phyloP scores from a whole-genome alignment of 2,329 filamentous ascomycete genomes.

The Pseudopithomyces maydicus region DNA sequence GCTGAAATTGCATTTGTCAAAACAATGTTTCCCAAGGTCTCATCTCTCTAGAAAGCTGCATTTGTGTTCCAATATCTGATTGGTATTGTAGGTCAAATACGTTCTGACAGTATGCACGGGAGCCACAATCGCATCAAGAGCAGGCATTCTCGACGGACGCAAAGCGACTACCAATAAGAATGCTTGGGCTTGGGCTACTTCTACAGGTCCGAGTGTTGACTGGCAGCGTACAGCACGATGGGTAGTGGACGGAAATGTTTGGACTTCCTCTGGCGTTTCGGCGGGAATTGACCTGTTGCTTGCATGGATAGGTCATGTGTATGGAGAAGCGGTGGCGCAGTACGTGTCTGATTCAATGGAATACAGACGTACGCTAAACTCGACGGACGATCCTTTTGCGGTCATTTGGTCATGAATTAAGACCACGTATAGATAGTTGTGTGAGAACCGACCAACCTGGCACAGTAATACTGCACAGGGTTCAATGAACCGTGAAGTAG shows the following conservation, averaged over 20 bases:
- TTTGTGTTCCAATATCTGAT: neutral
- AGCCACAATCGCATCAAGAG: slow-evolving; percentile 57
- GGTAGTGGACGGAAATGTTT: slow-evolving; percentile 66
- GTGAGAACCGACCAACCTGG: neutral
- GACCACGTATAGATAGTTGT: neutral
- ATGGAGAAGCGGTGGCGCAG: slow-evolving; percentile 58
- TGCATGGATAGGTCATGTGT: slow-evolving; percentile 60
- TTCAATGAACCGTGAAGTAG: too few relatives aligned
- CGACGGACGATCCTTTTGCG: slow-evolving; percentile 61
- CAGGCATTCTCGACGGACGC: slow-evolving; percentile 63
- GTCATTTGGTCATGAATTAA: slow-evolving; percentile 21
- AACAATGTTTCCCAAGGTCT: slow-evolving; percentile 53
- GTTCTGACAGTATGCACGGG: slow-evolving; percentile 69
- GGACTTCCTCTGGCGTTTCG: slow-evolving; percentile 66
- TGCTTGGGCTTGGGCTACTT: slow-evolving; percentile 54
- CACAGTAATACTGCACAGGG: too few relatives aligned
- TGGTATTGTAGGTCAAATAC: slow-evolving; percentile 39
- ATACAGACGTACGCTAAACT: slow-evolving; percentile 59
- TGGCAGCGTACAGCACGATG: slow-evolving; percentile 64
- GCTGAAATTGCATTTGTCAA: slow-evolving; percentile 56
- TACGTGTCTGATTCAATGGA: slow-evolving; percentile 58
- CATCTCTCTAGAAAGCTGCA: slow-evolving; percentile 19
- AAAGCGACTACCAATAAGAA: slow-evolving; percentile 68
- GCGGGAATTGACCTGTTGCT: slow-evolving; percentile 66
- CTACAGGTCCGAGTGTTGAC: slow-evolving; percentile 54